These are phyloP conservation scores for Podila epicladia DNA, from an alignment of 192 early-diverging fungal species.

Conservation along the genomic window DNA sequence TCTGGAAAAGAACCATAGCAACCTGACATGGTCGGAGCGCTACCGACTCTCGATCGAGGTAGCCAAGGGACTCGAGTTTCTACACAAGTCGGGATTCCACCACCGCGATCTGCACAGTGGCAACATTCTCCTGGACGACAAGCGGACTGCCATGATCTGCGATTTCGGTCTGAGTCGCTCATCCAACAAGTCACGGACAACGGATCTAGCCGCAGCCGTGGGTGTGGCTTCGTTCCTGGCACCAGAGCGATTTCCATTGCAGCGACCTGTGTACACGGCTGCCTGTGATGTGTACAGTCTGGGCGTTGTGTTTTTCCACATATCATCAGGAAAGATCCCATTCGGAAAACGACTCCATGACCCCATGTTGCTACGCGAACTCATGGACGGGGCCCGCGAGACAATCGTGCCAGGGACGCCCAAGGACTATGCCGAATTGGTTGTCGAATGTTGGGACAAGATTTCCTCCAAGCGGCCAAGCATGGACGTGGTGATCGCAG, in stretches of 20 bases:
- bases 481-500: slow-evolving; percentile 50
- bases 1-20: slow-evolving; percentile 33
- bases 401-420: slow-evolving; percentile 45
- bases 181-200: slow-evolving; percentile 23
- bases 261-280: slow-evolving; percentile 38
- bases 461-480: slow-evolving; percentile 42
- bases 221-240: slow-evolving; percentile 46
- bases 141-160: slow-evolving; percentile 46
- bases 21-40: slow-evolving; percentile 42
- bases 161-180: slow-evolving; percentile 46
- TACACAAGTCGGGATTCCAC: slow-evolving; percentile 54
- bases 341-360: slow-evolving; percentile 36
- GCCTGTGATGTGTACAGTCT: slow-evolving; percentile 53
- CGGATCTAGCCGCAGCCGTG: slow-evolving; percentile 28
- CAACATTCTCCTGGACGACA: slow-evolving; percentile 56
- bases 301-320: slow-evolving; percentile 55
- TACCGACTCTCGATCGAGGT: slow-evolving; percentile 47
- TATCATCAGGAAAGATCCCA: slow-evolving; percentile 48
- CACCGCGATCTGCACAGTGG: slow-evolving; percentile 58
- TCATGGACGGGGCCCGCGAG: slow-evolving; percentile 39
- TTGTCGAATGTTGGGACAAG: slow-evolving; percentile 52
- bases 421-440: slow-evolving; percentile 38
- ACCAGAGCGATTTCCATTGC: slow-evolving; percentile 33
- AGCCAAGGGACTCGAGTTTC: slow-evolving; percentile 48
- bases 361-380: slow-evolving; percentile 19